A percentile compares a stretch with the other conserved stretches of the same genome.
Evolutionary conservation across 495 filamentous ascomycete genomes (phyloP).

Genomic region (Oidiodendron maius): DNA sequence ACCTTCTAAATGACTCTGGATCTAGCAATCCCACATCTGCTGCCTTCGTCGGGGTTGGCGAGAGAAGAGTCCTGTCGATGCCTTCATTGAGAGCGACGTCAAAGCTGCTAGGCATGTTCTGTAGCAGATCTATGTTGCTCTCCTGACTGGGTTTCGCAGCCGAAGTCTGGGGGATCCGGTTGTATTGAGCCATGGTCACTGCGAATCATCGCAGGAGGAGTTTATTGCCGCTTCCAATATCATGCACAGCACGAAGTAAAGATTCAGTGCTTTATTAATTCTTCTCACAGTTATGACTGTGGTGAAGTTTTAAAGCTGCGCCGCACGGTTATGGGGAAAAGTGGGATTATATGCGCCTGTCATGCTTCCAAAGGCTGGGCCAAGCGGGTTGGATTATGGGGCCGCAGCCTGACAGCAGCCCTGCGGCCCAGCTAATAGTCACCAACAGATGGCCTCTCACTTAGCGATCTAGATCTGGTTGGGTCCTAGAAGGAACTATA

Average conservation of each 20-base stretch:
- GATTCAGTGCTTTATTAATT: too few species aligned
- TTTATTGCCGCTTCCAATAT: too few species aligned
- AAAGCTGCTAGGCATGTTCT: slow-evolving; percentile 18
- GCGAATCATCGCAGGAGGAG: slow-evolving; percentile 15
- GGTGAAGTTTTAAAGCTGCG: slow-evolving; percentile 4
- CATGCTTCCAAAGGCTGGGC: too few species aligned
- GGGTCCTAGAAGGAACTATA: too few species aligned
- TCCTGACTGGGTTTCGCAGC: slow-evolving; percentile 5
- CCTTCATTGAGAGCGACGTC: slow-evolving; percentile 18
- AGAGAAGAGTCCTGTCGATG: slow-evolving; percentile 5
- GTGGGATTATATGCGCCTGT: too few species aligned
- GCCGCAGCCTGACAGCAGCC: too few species aligned
- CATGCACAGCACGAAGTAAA: too few species aligned
- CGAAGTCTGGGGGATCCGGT: slow-evolving; percentile 10
- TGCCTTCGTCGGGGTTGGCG: slow-evolving; percentile 1
- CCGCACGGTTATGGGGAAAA: background rate
- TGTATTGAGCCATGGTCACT: slow-evolving; percentile 11
- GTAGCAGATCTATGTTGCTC: slow-evolving; percentile 5
- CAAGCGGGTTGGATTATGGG: too few species aligned
- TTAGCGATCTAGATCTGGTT: too few species aligned
- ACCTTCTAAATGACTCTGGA: slow-evolving; percentile 25
- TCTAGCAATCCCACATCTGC: slow-evolving; percentile 13
- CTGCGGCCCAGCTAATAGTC: too few species aligned
- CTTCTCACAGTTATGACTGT: slow-evolving; percentile 6
- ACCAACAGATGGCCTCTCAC: too few species aligned